Evolutionary conservation across 495 filamentous ascomycete species (phyloP).

Genomic region (Mytilinidion resinicola): DNA sequence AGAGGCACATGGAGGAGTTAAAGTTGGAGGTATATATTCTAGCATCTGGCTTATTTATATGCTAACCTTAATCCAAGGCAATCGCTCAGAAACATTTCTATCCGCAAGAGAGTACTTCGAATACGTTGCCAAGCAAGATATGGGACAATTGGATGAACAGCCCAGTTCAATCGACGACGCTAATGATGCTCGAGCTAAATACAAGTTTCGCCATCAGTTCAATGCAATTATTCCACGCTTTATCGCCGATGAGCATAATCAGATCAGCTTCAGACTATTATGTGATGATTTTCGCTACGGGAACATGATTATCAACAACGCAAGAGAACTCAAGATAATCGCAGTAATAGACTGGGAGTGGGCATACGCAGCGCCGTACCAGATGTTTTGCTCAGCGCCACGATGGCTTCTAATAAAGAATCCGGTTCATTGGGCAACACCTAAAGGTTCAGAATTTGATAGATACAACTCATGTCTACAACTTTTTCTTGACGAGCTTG

Average conservation of each 20-base stretch:
- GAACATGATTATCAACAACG: slow-evolving; percentile 16
- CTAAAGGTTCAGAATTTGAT: slow-evolving; percentile 1
- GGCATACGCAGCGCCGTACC: slow-evolving; percentile 6
- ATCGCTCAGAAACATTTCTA: neutral
- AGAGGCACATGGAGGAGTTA: slow-evolving; percentile 4
- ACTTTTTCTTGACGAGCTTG: slow-evolving; percentile 2
- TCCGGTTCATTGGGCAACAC: neutral
- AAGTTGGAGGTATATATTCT: slow-evolving; percentile 3
- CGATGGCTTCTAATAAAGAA: slow-evolving; percentile 5
- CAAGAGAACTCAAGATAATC: slow-evolving; percentile 12
- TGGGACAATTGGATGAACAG: slow-evolving; percentile 11
- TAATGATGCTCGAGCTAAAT: slow-evolving; percentile 13
- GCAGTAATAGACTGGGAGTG: slow-evolving; percentile 11
- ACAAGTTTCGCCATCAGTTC: slow-evolving; percentile 13
- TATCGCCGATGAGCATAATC: slow-evolving; percentile 8
- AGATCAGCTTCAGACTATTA: slow-evolving; percentile 10
- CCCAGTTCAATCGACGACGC: slow-evolving; percentile 11
- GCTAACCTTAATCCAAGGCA: neutral
- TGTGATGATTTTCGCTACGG: slow-evolving; percentile 15
- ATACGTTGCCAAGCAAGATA: slow-evolving; percentile 16
- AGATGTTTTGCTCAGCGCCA: slow-evolving; percentile 3
- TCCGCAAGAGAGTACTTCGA: slow-evolving; percentile 16
- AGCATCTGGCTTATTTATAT: neutral
- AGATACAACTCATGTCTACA: neutral
- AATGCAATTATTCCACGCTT: slow-evolving; percentile 11